These are phyloP conservation scores for Diutina neorugosa DNA, from an alignment of 1,139 yeast genomes.

Conservation along the genomic window DNA sequence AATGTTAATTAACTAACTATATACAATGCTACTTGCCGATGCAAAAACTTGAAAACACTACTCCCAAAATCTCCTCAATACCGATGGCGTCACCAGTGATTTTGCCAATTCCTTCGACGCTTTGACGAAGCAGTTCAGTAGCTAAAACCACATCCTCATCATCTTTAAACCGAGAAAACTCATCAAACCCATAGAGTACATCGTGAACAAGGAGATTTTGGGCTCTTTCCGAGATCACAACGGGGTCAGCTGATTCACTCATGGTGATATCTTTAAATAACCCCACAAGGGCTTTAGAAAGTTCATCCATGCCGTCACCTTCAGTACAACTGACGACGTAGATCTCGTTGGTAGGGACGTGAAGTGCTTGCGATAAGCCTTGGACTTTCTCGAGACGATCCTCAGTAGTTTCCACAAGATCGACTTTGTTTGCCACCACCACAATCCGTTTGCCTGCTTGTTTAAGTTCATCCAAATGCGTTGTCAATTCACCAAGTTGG, in stretches of 20 bases:
- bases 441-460: conserved; percentile 18
- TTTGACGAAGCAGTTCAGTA: conserved; percentile 58
- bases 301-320: conserved; percentile 39
- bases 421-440: conserved; percentile 50
- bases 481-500: conserved; percentile 15
- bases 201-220: conserved; percentile 63
- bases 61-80: conserved; percentile 82
- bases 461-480: conserved; percentile 22
- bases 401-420: conserved; percentile 27
- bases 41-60: conserved; percentile 84
- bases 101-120: conserved; percentile 82
- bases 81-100: conserved; percentile 87
- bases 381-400: conserved; percentile 11
- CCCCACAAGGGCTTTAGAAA: conserved; percentile 26
- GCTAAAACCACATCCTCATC: conserved; percentile 71
- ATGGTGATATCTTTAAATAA: conserved; percentile 39
- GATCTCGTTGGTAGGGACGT: conserved; percentile 19
- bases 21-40: conserved; percentile 59
- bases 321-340: conserved; percentile 52
- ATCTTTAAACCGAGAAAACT: conserved; percentile 39
- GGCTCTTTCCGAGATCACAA: conserved; percentile 63
- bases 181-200: conserved; percentile 59
- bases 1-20: neutral
- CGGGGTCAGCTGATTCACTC: conserved; percentile 43
- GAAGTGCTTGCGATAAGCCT: conserved; percentile 13